Percentiles rank a stretch among this genome's conserved stretches.
Evolutionary conservation across 352 stramenopile species (phyloP).

Genomic region (Phytophthora meadii): DNA sequence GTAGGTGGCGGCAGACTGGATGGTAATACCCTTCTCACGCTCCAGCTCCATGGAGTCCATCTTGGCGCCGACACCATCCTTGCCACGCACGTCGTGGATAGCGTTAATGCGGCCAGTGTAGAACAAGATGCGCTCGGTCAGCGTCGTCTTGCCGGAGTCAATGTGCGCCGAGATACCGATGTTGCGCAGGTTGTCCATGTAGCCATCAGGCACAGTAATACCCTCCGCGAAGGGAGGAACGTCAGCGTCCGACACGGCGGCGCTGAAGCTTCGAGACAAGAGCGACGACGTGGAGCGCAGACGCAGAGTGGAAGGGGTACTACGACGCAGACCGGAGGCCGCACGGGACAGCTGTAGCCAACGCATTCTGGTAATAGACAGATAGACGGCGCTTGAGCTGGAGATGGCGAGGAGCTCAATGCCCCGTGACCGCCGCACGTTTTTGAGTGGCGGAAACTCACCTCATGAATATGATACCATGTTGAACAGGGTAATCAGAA

Average conservation of each 20-base stretch:
- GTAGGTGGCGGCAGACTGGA: conserved; percentile 99
- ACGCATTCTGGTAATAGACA: conserved; percentile 40
- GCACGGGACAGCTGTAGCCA: conserved; percentile 67
- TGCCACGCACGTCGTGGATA: conserved; percentile 96
- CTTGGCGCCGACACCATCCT: conserved; percentile 98
- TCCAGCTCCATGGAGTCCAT: conserved; percentile 99
- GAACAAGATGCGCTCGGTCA: conserved; percentile 99
- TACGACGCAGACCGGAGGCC: conserved; percentile 36
- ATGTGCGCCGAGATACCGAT: conserved; percentile 98
- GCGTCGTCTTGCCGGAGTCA: conserved; percentile 99
- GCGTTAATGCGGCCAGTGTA: conserved; percentile 99
- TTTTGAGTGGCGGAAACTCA: conserved; percentile 37
- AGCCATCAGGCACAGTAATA: conserved; percentile 62
- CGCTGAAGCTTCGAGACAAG: conserved; percentile 40
- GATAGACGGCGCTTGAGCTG: conserved; percentile 3
- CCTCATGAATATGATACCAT: conserved; percentile 4
- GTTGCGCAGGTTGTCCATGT: conserved; percentile 92
- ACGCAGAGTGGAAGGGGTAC: conserved; percentile 19
- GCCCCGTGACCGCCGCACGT: conserved; percentile 24
- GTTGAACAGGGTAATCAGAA: neutral
- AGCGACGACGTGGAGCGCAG: conserved; percentile 32
- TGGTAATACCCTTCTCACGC: conserved; percentile 99
- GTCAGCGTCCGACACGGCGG: conserved; percentile 19
- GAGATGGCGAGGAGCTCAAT: conserved; percentile 29
- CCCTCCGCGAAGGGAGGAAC: conserved; percentile 55